Base-by-base conservation (phyloP, 2,329 filamentous ascomycete genomes). In the Arachnomyces sp. region DNA sequence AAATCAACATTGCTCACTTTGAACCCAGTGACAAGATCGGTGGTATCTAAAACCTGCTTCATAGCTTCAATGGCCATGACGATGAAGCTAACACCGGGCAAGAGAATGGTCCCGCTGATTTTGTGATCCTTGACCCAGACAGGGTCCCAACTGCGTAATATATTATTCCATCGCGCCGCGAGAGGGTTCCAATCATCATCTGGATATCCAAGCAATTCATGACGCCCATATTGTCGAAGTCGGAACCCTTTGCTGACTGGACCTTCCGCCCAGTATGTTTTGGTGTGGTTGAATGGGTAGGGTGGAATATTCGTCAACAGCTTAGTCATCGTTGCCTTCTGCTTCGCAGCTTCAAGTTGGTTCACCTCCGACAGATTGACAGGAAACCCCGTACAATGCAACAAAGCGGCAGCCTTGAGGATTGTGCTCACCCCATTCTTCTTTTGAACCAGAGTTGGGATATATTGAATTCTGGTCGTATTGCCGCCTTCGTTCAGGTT, bases 401-500 rank as follows among this genome's bases (percentile, higher is more conserved):
- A n/a, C n/a, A n/a, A n/a, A n/a, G n/a, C n/a, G n/a, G n/a, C 30
- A 28, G 28, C 25, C 29, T 4, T 39, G 7, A 28, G 41, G 14
- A 37, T 29, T 30, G 35, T 14, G 35, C 15, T 16, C 11, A 16
- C 18, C 31, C 21, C 13, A 16, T 37, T 37, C n/a, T 28, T 28
- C 5, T 16, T 16, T 37, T 28, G 35, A 12, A 28, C 28, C 18
- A 37, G 35, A 9, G 18, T 11, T 3, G 35, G 12, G 8, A 18
- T 16, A 18, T 37, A 36, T 45, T 47, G 40, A 43, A 28, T 18
- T 41, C 38, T 18, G 42, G 16, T 12, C 15, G 43, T 29, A 3
- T 36, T 31, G 40, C 36, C 7, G n/a, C n/a, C n/a, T n/a, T n/a
- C n/a, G n/a, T n/a, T n/a, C n/a, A 53, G 29, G 2, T 46, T 56